phyloP scores from a whole-genome alignment of 306 rosid species.

The Alnus glutinosa region DNA sequence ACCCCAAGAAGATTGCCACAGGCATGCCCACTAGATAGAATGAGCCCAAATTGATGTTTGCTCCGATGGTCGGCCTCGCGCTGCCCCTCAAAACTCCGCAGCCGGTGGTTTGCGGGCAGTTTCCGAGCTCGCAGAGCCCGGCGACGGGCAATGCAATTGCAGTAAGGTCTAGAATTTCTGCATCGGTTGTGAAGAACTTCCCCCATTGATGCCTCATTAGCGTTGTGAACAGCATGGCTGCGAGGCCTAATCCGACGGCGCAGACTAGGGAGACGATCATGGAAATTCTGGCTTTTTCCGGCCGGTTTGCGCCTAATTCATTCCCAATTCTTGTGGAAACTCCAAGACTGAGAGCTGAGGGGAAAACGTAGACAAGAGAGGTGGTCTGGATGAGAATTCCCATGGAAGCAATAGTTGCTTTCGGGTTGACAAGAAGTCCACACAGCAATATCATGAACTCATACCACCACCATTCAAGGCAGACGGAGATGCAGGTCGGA shows the following conservation, averaged over 20 bases:
- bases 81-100: slow-evolving; percentile 90
- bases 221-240: slow-evolving; percentile 65
- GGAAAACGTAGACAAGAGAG: slow-evolving; percentile 79
- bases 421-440: slow-evolving; percentile 74
- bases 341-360: slow-evolving; percentile 78
- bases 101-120: slow-evolving; percentile 91
- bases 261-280: slow-evolving; percentile 66
- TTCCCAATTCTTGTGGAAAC: slow-evolving; percentile 85
- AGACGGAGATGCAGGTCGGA: slow-evolving; percentile 90
- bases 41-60: slow-evolving; percentile 85
- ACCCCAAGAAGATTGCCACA: slow-evolving; percentile 67
- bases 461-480: slow-evolving; percentile 99
- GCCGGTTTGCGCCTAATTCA: slow-evolving; percentile 78
- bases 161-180: slow-evolving; percentile 62
- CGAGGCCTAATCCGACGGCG: slow-evolving; percentile 59
- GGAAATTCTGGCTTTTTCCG: slow-evolving; percentile 67
- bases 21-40: slow-evolving; percentile 95
- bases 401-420: slow-evolving; percentile 85
- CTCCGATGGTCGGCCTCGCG: slow-evolving; percentile 82
- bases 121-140: slow-evolving; percentile 92
- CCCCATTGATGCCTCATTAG: slow-evolving; percentile 85
- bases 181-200: slow-evolving; percentile 67
- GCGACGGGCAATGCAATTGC: slow-evolving; percentile 76
- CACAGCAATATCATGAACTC: slow-evolving; percentile 89
- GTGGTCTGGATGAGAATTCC: slow-evolving; percentile 93